Percentiles rank a stretch among this genome's conserved stretches.
phyloP scores from a whole-genome alignment of 345 rosid species.

The Rhodomyrtus tomentosa region DNA sequence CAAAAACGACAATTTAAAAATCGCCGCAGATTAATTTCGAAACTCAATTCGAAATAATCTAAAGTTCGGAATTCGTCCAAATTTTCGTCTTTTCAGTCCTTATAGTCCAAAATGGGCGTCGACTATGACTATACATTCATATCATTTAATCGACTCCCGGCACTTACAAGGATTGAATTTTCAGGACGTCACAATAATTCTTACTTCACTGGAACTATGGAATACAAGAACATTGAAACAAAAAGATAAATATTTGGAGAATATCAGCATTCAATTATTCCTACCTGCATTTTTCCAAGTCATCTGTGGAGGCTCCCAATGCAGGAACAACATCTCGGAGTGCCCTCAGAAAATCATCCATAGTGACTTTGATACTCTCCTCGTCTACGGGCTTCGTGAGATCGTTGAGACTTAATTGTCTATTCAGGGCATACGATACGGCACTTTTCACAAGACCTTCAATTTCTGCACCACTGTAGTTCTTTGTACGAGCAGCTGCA shows the following conservation, averaged over 20 bases:
- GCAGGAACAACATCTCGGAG: slow-evolving; percentile 76
- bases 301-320: slow-evolving; percentile 97
- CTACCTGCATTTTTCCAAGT: slow-evolving; percentile 93
- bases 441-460: slow-evolving; percentile 99
- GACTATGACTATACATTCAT: too few species aligned
- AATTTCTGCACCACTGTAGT: slow-evolving; percentile 97
- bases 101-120: too few species aligned
- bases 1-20: too few species aligned
- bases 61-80: too few species aligned
- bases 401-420: slow-evolving; percentile 92
- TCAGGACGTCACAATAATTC: too few species aligned
- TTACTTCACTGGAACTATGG: not conserved
- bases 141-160: too few species aligned
- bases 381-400: slow-evolving; percentile 96
- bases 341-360: slow-evolving; percentile 87
- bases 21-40: too few species aligned
- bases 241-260: not conserved
- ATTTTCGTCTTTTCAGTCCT: too few species aligned
- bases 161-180: too few species aligned
- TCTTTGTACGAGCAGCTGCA: slow-evolving; percentile 96
- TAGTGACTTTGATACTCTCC: slow-evolving; percentile 87
- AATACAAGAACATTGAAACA: not conserved
- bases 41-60: too few species aligned
- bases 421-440: slow-evolving; percentile 87
- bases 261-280: not conserved